phyloP scores from a whole-genome alignment of 2,329 filamentous ascomycete species.

The Dryadomyces sulphureus region DNA sequence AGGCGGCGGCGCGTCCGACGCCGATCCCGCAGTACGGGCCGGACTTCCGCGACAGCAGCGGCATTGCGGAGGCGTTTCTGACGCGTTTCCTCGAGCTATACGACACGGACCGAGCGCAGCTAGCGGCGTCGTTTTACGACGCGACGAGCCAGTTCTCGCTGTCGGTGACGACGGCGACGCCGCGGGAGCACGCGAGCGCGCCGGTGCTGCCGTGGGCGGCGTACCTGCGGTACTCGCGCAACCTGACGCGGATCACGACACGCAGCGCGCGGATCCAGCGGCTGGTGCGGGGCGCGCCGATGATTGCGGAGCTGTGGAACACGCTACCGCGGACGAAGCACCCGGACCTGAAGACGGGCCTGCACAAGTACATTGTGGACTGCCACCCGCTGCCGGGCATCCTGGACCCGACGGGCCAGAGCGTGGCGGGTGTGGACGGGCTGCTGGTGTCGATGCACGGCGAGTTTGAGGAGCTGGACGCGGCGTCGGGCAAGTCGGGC shows the following conservation, averaged over 20 bases:
- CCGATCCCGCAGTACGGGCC: slow-evolving; percentile 48
- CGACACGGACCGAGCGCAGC: slow-evolving; percentile 52
- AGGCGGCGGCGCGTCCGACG: slow-evolving; percentile 26
- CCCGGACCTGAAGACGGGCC: slow-evolving; percentile 50
- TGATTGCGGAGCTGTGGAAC: slow-evolving; percentile 56
- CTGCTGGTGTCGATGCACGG: slow-evolving; percentile 69
- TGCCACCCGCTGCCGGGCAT: slow-evolving; percentile 61
- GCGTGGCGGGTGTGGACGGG: slow-evolving; percentile 54
- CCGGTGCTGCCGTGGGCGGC: slow-evolving; percentile 48
- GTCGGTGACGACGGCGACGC: slow-evolving; percentile 47
- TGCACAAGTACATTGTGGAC: slow-evolving; percentile 68
- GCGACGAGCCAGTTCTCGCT: slow-evolving; percentile 60
- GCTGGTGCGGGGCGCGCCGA: slow-evolving; percentile 45
- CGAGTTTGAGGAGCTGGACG: slow-evolving; percentile 64
- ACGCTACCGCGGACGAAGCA: slow-evolving; percentile 60
- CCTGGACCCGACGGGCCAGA: slow-evolving; percentile 52
- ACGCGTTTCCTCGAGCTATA: slow-evolving; percentile 59
- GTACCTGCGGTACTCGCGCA: slow-evolving; percentile 67
- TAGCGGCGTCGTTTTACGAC: slow-evolving; percentile 61
- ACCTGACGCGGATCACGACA: slow-evolving; percentile 55
- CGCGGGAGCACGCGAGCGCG: slow-evolving; percentile 28
- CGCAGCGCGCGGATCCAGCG: slow-evolving; percentile 42
- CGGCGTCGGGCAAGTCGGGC: slow-evolving; percentile 36
- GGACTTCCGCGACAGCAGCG: slow-evolving; percentile 58
- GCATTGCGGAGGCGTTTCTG: slow-evolving; percentile 63